A percentile compares a stretch with the other conserved stretches of the same genome.
Conservation (phyloP, 805 yeast genomes). For the Yamadazyma paraphyllophila region DNA sequence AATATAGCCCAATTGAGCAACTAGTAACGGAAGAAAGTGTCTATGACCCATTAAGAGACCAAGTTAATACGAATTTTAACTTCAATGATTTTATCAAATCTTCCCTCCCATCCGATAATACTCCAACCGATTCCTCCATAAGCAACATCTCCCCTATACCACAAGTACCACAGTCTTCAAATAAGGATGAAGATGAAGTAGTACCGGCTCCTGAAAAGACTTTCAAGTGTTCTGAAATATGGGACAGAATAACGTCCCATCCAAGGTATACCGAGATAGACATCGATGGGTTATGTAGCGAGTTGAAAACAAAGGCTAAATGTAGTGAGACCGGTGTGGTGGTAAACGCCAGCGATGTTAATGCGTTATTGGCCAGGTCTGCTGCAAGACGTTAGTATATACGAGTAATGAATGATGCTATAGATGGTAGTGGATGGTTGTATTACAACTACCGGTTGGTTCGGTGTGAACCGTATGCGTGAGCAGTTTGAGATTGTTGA, state of each 20-base stretch:
- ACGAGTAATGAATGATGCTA: background rate
- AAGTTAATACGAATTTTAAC: constrained; percentile 30
- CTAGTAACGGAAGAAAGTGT: constrained; percentile 56
- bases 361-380: constrained; percentile 43
- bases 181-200: constrained; percentile 30
- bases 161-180: constrained; percentile 1
- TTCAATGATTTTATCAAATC: constrained; percentile 38
- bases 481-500: background rate
- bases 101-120: constrained; percentile 24
- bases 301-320: constrained; percentile 87
- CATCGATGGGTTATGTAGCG: constrained; percentile 89
- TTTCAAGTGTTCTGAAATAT: constrained; percentile 80
- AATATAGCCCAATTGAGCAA: constrained; percentile 37
- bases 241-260: constrained; percentile 95
- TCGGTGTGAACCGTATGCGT: too few species aligned
- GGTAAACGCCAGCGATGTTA: constrained; percentile 76
- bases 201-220: constrained; percentile 69
- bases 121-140: background rate
- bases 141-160: background rate
- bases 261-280: constrained; percentile 92
- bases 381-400: constrained; percentile 11
- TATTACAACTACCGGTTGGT: background rate
- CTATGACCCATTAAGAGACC: constrained; percentile 50
- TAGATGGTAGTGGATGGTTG: too few species aligned
- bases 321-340: constrained; percentile 94